Base-by-base conservation (phyloP, 2,329 filamentous ascomycete species). In the Fusarium pilosicola region DNA sequence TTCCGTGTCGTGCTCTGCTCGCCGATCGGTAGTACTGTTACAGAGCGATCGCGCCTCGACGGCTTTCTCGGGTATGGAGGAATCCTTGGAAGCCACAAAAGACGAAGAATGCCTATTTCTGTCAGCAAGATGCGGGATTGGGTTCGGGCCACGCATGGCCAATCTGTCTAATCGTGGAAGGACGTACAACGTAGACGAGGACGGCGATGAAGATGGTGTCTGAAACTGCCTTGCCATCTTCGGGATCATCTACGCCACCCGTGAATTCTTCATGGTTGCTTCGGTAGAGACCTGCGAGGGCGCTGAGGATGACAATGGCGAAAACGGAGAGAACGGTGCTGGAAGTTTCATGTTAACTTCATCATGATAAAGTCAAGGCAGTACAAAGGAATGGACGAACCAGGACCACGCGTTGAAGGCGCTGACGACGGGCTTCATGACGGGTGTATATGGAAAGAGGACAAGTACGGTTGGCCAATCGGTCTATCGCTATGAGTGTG, bases 331-430 rank as follows among this genome's bases (percentile, higher is more conserved):
- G 83, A 85, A 95, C 84, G 81, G 92, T 93, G 88, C 96, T 98
- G 49, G 22, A 42, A 70, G 46, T 52, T 65, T 46, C 17, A 65
- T 62, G 74, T 80, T 77, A 80, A 79, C 73, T 61, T 63, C 54
- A 51, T 69, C 65, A 67, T 73, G 59, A 64, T 58, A 62, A 48
- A 44, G 49, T 46, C 51, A 56, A 72, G 65, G 44, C 32, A 61
- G 57, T 44, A 41, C 48, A 65, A 48, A 42, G 54, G 74, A 55
- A 65, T 73, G 68, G 67, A 83, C 90, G 81, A 87, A 98, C 95
- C 95, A 97, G 86, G 92, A 94, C 95, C 95, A 98, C 80, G 95
- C 96, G 86, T 97, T 95, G 86, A 95, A 89, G 76, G 94, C 92
- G 81, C 94, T 93, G 78, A 98, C 94, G 81, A 98, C 87, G 77